Evolutionary conservation across 352 stramenopile species (phyloP).

Genomic region (Elongisporangium anandrum): DNA sequence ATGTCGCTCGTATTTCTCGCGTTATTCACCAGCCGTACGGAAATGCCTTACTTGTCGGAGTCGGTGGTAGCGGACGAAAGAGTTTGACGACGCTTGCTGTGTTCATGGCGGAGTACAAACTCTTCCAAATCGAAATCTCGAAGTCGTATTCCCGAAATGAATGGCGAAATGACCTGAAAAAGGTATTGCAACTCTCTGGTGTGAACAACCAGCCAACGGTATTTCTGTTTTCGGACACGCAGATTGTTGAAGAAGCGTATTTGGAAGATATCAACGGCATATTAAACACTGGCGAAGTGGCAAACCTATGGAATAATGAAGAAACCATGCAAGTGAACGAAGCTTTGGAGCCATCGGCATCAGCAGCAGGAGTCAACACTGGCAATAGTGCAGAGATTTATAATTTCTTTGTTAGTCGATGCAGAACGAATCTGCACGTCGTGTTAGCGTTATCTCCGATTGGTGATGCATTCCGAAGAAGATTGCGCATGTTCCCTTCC

Average conservation of each 20-base stretch:
- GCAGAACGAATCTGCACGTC: constrained; percentile 92
- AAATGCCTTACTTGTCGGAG: constrained; percentile 92
- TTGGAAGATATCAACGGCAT: constrained; percentile 93
- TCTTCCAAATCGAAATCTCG: constrained; percentile 96
- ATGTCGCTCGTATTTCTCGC: constrained; percentile 90
- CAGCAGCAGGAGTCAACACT: constrained; percentile 59
- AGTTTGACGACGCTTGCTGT: constrained; percentile 90
- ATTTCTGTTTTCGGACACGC: constrained; percentile 92
- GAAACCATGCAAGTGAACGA: constrained; percentile 85
- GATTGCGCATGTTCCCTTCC: constrained; percentile 95
- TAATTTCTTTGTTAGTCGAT: constrained; percentile 90
- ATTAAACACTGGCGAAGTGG: constrained; percentile 91
- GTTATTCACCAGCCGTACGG: constrained; percentile 92
- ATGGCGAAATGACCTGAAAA: constrained; percentile 93
- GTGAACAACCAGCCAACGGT: constrained; percentile 86
- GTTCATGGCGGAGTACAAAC: constrained; percentile 93
- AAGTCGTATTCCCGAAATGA: constrained; percentile 92
- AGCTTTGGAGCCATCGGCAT: constrained; percentile 57
- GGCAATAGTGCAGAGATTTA: constrained; percentile 77
- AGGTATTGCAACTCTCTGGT: constrained; percentile 72
- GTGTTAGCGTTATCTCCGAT: constrained; percentile 93
- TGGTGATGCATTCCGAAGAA: constrained; percentile 90
- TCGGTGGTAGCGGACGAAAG: constrained; percentile 91
- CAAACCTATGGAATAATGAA: constrained; percentile 90
- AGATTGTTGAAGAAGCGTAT: constrained; percentile 92